Evolutionary conservation across 2,329 filamentous ascomycete genomes (phyloP).

Genomic region (Calonectria pteridis): DNA sequence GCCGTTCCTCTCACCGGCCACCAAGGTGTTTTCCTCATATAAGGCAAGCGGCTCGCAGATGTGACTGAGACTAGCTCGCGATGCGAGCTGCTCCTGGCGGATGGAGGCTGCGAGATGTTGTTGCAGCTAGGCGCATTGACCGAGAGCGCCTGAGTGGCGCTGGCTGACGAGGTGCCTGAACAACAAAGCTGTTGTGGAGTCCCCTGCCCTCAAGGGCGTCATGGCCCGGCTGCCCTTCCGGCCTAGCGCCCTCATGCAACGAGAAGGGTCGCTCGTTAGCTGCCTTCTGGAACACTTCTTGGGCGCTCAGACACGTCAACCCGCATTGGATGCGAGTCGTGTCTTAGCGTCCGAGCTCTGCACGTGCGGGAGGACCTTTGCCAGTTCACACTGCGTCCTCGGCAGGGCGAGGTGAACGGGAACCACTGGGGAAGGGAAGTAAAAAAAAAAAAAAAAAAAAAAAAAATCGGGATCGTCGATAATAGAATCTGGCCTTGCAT

Average conservation of each 20-base stretch:
- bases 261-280: slow-evolving; percentile 22
- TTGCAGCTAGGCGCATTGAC: slow-evolving; percentile 14
- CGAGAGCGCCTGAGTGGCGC: background rate
- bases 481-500: slow-evolving; percentile 1
- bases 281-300: slow-evolving; percentile 35
- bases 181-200: slow-evolving; percentile 22
- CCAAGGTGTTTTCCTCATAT: background rate
- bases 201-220: background rate
- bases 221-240: slow-evolving; percentile 11
- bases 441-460: background rate
- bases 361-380: background rate
- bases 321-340: slow-evolving; percentile 2
- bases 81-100: background rate
- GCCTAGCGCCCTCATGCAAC: slow-evolving; percentile 26
- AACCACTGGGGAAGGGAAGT: background rate
- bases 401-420: background rate
- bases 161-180: background rate
- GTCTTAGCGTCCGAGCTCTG: background rate
- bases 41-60: slow-evolving; percentile 5
- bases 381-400: background rate
- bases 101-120: background rate
- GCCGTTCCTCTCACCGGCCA: background rate
- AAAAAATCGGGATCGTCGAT: slow-evolving; percentile 3
- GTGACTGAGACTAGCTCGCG: slow-evolving; percentile 2
- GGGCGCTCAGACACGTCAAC: slow-evolving; percentile 10